A percentile compares a stretch with the other conserved stretches of the same genome.
Evolutionary conservation across 441 rosid species (phyloP).

Genomic region (Bruguiera hainesii): DNA sequence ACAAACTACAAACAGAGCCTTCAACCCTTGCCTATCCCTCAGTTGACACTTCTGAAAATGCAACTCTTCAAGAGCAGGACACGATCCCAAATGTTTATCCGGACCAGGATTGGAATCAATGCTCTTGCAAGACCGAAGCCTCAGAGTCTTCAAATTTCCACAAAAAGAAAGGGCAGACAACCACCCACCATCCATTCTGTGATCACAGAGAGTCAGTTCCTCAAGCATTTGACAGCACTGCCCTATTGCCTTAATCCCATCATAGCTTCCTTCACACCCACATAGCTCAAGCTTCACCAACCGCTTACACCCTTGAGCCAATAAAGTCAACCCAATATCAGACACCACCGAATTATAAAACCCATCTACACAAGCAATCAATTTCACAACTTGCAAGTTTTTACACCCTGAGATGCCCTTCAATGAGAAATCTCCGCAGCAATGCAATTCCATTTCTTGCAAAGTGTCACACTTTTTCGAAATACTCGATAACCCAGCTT

Average conservation of each 20-base stretch:
- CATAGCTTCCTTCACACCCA: slow-evolving; percentile 83
- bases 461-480: slow-evolving; percentile 48
- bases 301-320: slow-evolving; percentile 77
- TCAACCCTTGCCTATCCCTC: slow-evolving; percentile 48
- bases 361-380: slow-evolving; percentile 50
- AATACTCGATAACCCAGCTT: slow-evolving; percentile 42
- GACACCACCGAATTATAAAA: slow-evolving; percentile 46
- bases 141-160: slow-evolving; percentile 71
- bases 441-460: slow-evolving; percentile 72
- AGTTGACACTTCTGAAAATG: slow-evolving; percentile 61
- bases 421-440: slow-evolving; percentile 45
- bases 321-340: slow-evolving; percentile 68
- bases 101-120: slow-evolving; percentile 59
- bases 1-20: slow-evolving; percentile 62
- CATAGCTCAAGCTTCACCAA: slow-evolving; percentile 67
- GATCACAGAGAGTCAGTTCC: slow-evolving; percentile 64
- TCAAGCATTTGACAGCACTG: slow-evolving; percentile 89
- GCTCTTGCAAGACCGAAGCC: slow-evolving; percentile 49
- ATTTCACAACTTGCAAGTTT: slow-evolving; percentile 63
- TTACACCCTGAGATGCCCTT: slow-evolving; percentile 47
- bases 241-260: slow-evolving; percentile 81
- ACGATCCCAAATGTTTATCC: slow-evolving; percentile 56
- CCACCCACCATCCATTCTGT: slow-evolving; percentile 82
- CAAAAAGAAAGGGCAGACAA: slow-evolving; percentile 64
- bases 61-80: slow-evolving; percentile 62